These are phyloP conservation scores for Geotrichum candidum DNA, from an alignment of 1,139 yeast genomes.

Conservation along the genomic window DNA sequence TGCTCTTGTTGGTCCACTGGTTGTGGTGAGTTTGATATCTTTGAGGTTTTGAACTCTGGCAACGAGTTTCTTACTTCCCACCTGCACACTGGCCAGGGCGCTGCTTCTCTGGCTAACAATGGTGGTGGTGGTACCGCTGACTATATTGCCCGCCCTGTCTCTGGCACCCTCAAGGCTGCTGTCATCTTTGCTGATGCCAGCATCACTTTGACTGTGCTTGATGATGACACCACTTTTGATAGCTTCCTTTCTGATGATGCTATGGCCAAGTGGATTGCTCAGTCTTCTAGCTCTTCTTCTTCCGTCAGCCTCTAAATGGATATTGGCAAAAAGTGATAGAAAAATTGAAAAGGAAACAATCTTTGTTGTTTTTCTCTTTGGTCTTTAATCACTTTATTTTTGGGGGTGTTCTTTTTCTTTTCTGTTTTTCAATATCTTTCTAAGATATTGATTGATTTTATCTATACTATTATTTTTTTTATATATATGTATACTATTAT, in stretches of 20 bases:
- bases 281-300: constrained; percentile 5
- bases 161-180: constrained; percentile 79
- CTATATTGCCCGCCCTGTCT: constrained; percentile 78
- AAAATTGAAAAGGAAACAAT: no score
- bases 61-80: constrained; percentile 70
- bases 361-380: not conserved
- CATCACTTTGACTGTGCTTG: constrained; percentile 16
- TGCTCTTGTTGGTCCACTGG: constrained; percentile 97
- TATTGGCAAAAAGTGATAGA: not conserved
- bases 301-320: constrained; percentile 6
- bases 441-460: not conserved
- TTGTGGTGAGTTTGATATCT: constrained; percentile 92
- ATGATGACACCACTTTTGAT: constrained; percentile 13
- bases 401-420: not conserved
- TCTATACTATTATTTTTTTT: no score
- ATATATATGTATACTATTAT: no score
- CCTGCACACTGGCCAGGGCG: constrained; percentile 82
- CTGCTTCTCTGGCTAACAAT: not conserved
- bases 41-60: constrained; percentile 74
- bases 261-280: constrained; percentile 14
- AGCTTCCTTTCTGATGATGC: constrained; percentile 1
- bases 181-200: constrained; percentile 50
- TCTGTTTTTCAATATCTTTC: not conserved
- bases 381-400: not conserved
- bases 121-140: constrained; percentile 82